Evolutionary conservation across 768 basidiomycete genomes (phyloP).

Genomic region (Rhodotorula graminis): DNA sequence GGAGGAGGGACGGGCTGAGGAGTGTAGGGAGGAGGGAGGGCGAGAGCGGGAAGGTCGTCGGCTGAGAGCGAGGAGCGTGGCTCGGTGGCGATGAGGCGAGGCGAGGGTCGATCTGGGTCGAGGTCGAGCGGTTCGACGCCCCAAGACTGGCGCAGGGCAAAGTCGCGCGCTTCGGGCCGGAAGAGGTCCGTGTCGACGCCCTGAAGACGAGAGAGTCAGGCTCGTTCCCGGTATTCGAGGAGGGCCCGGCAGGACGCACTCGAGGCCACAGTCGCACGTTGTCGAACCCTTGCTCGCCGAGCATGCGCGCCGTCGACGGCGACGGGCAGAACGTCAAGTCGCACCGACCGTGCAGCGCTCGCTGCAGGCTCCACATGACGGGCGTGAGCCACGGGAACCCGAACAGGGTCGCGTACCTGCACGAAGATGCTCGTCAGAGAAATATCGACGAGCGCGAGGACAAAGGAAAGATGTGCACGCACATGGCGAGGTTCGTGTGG

Average conservation of each 20-base stretch:
- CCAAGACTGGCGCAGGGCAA: constrained; percentile 45
- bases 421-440: no score
- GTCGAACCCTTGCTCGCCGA: constrained; percentile 45
- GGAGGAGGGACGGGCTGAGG: not conserved
- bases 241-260: not conserved
- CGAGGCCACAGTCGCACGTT: constrained; percentile 50
- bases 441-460: no score
- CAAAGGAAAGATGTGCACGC: not conserved
- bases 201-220: not conserved
- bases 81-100: constrained; percentile 3
- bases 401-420: constrained; percentile 50
- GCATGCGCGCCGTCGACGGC: constrained; percentile 47
- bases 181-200: constrained; percentile 49
- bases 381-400: constrained; percentile 49
- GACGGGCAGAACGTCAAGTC: constrained; percentile 51
- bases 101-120: constrained; percentile 25
- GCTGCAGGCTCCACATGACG: constrained; percentile 47
- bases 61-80: not conserved
- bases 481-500: constrained; percentile 47
- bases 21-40: constrained; percentile 17
- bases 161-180: constrained; percentile 44
- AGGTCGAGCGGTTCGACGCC: constrained; percentile 30
- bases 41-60: constrained; percentile 24
- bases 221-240: no score
- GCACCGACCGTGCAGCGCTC: constrained; percentile 40